Base-by-base conservation (phyloP, 2,329 filamentous ascomycete genomes). In the Tolypocladium endophyticum region DNA sequence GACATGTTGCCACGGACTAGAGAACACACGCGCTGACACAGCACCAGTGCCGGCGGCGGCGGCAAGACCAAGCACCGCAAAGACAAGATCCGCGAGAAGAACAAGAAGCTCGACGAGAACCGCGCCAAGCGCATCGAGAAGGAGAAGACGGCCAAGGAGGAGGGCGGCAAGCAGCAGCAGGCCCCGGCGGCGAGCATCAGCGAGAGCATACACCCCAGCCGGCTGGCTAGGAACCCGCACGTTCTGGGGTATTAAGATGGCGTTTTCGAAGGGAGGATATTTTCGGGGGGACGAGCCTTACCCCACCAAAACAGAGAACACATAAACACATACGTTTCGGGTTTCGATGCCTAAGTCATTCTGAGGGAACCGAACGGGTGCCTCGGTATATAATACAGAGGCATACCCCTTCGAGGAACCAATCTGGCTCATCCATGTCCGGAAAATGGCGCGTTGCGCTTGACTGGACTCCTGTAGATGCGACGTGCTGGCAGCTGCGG, bases 71-170 rank as follows among this genome's bases (percentile, higher is more conserved):
- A 86, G 64, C 76, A 80, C 60, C 81, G 93, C 64, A 85, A 83
- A 70, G 82, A 87, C 60, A 94, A 92, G 77, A 90, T 97, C 72
- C 81, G 84, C 68, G 82, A 82, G 60, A 97, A 96, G 83, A 97
- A 97, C 77, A 79, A 83, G 68, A 93, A 92, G 76, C 81, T 97
- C 56, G 84, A 90, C 65, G 90, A 89, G 68, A 80, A 83, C 73
- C 77, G 82, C 50, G 69, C 73, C 54, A 75, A 79, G 65, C 73
- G 81, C 41, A 77, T 79, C 38, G 73, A 78, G 65, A 75, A 76
- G 60, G 76, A 81, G 71, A 77, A 76, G 70, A 70, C 66, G 58
- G 70, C 67, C 62, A 75, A 74, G 65, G 63, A 64, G 6, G 68
- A 70, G 59, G 62, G 62, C 52, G 62, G 59, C 58, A 66, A 67